Percentiles rank a stretch among this genome's conserved stretches.
These are phyloP conservation scores for Scleroderma citrinum DNA, from an alignment of 768 basidiomycete species.

Conservation along the genomic window DNA sequence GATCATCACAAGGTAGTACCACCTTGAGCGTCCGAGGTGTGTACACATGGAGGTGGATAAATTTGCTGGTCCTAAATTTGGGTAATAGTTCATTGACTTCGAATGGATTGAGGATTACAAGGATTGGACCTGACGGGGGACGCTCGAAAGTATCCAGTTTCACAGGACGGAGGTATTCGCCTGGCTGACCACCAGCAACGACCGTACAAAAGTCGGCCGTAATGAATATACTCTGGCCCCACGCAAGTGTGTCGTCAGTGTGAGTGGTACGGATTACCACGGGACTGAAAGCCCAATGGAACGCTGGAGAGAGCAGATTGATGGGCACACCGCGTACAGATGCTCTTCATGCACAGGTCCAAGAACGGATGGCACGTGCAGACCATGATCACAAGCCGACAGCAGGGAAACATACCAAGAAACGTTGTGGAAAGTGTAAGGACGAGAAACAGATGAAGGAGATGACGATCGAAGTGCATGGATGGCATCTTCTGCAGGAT, in stretches of 20 bases:
- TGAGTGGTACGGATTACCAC: background rate
- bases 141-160: slow-evolving; percentile 15
- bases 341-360: background rate
- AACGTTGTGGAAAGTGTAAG: slow-evolving; percentile 21
- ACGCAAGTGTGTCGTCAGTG: background rate
- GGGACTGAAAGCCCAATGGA: background rate
- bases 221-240: background rate
- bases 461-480: slow-evolving; percentile 30
- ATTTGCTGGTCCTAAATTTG: slow-evolving; percentile 24
- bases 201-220: background rate
- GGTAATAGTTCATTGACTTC: slow-evolving; percentile 35
- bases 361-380: too few species aligned
- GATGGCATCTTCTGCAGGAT: slow-evolving; percentile 37
- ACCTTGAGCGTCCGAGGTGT: slow-evolving; percentile 28
- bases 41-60: slow-evolving; percentile 34
- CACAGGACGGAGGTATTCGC: slow-evolving; percentile 9
- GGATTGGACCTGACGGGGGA: slow-evolving; percentile 2
- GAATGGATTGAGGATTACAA: slow-evolving; percentile 31
- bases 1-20: slow-evolving; percentile 32
- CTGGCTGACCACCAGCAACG: background rate
- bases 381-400: background rate
- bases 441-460: slow-evolving; percentile 11
- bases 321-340: background rate
- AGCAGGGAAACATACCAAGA: background rate
- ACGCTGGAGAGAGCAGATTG: background rate